Base-by-base conservation (phyloP, 208 protist genomes). In the Histomonas meleagridis region DNA sequence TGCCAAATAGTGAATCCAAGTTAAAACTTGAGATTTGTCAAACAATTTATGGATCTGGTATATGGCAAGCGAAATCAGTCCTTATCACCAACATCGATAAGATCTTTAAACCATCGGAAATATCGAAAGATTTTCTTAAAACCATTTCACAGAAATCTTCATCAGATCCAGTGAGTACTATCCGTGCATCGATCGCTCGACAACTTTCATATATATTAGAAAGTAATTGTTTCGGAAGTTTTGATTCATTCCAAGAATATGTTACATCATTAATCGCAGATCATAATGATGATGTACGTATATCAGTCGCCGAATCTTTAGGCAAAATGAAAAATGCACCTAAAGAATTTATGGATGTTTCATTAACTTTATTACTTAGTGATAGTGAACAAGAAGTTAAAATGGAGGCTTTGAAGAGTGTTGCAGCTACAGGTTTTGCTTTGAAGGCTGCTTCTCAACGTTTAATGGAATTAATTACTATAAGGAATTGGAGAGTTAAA, bases 51-150 rank as follows among this genome's bases (percentile, higher is more conserved):
- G 7, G 16, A 86, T 40, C 40, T 16, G 40, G 16, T 57, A 43
- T 43, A 38, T 86, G 76, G 76, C 76, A 86, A 55, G 76, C 76
- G 14, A 43, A 46, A n/a, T 43, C 76, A 38, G 76, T 86, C 55
- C 46, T 86, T 38, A 46, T 48, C 12, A 18, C 43, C 38, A 55
- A 43, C 55, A 14, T 86, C 16, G 46, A 43, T 51, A 32, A 55
- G 38, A 86, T 86, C 46, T 86, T 86, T 48, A 46, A 55, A 38
- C 10, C 51, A 18, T 26, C n/a, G 7, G 10, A 16, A 49, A 40
- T 46, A 18, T 7, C 23, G 1, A 32, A 26, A 12, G 76, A 86
- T 12, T 32, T 86, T 43, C 21, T 86, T n/a, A 86, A 86, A 49
- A 14, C 18, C n/a, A 55, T 86, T 86, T 5, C 35, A 32, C 18